phyloP scores from a whole-genome alignment of 495 filamentous ascomycete species.

The Zalerion maritima region DNA sequence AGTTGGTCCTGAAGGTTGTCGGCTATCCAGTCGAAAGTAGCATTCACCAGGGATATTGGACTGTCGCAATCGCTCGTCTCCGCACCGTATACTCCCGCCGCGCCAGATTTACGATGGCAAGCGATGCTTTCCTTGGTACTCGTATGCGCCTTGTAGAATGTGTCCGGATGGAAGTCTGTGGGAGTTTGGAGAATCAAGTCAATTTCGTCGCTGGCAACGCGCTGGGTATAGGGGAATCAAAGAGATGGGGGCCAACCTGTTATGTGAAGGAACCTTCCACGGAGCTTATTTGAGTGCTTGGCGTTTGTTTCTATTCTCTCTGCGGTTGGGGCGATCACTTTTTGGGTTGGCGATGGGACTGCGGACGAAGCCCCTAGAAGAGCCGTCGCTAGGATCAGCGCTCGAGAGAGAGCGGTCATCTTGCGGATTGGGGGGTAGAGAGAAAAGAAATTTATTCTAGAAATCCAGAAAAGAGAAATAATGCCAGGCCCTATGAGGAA shows the following conservation, averaged over 20 bases:
- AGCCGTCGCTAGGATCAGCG: conserved; percentile 9
- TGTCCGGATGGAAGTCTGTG: conserved; percentile 80
- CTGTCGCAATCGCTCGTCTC: conserved; percentile 82
- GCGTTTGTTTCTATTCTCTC: too few relatives aligned
- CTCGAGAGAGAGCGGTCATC: too few relatives aligned
- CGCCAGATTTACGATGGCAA: conserved; percentile 68
- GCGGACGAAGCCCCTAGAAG: conserved; percentile 8
- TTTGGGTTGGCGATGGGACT: conserved; percentile 6
- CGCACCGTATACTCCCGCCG: conserved; percentile 67
- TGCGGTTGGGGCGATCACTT: conserved; percentile 20
- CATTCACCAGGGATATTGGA: conserved; percentile 65
- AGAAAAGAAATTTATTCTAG: conserved; percentile 4
- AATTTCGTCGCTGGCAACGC: conserved; percentile 1
- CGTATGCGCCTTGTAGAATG: conserved; percentile 63
- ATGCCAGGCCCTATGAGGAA: too few relatives aligned
- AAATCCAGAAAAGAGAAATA: conserved; percentile 1
- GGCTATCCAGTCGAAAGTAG: conserved; percentile 86
- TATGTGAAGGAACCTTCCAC: conserved; percentile 85
- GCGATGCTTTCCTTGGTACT: conserved; percentile 49
- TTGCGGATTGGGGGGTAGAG: conserved; percentile 5
- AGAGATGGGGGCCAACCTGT: conserved; percentile 47
- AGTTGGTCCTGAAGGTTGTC: conserved; percentile 66
- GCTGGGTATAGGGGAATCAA: conserved; percentile 4
- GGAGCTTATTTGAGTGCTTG: conserved; percentile 35
- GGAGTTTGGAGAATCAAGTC: conserved; percentile 5